These are phyloP conservation scores for Saprolegnia parasitica DNA, from an alignment of 352 stramenopile species.

Conservation along the genomic window DNA sequence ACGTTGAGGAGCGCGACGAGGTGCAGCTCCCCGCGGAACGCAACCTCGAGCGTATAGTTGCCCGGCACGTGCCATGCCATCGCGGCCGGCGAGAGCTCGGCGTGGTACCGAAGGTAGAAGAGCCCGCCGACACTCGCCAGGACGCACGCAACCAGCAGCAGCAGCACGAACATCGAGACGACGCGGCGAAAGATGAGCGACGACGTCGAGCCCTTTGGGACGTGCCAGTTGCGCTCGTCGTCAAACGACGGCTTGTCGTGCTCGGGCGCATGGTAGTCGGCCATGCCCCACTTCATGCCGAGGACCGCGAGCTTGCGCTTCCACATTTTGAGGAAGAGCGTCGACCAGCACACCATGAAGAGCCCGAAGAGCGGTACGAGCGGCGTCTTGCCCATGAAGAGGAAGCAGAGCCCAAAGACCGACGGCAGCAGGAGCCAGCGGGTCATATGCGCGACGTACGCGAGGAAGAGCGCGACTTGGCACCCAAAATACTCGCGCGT, in stretches of 20 bases:
- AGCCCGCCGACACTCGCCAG: constrained; percentile 65
- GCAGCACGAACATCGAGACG: constrained; percentile 68
- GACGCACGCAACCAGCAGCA: constrained; percentile 61
- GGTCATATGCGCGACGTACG: constrained; percentile 95
- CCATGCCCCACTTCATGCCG: constrained; percentile 83
- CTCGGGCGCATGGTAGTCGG: constrained; percentile 61
- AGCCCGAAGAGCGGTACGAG: constrained; percentile 71
- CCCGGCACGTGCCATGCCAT: constrained; percentile 51
- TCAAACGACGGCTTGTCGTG: constrained; percentile 70
- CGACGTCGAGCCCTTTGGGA: constrained; percentile 32
- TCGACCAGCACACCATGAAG: constrained; percentile 89
- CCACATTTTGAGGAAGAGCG: constrained; percentile 87
- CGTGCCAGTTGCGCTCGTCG: constrained; percentile 45
- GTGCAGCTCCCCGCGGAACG: constrained; percentile 60
- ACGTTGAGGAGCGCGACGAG: constrained; percentile 83
- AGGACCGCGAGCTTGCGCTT: constrained; percentile 79
- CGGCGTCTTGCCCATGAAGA: constrained; percentile 68
- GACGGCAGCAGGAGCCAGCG: constrained; percentile 92
- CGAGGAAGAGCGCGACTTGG: constrained; percentile 96
- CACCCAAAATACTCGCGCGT: constrained; percentile 81
- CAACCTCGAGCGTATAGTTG: constrained; percentile 62
- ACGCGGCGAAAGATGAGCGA: constrained; percentile 73
- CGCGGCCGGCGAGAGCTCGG: constrained; percentile 48
- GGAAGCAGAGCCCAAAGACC: constrained; percentile 86
- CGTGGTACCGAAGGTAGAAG: constrained; percentile 68